Evolutionary conservation across 1,284 basidiomycete species (phyloP).

Genomic region (Hortiboletus rubellus): DNA sequence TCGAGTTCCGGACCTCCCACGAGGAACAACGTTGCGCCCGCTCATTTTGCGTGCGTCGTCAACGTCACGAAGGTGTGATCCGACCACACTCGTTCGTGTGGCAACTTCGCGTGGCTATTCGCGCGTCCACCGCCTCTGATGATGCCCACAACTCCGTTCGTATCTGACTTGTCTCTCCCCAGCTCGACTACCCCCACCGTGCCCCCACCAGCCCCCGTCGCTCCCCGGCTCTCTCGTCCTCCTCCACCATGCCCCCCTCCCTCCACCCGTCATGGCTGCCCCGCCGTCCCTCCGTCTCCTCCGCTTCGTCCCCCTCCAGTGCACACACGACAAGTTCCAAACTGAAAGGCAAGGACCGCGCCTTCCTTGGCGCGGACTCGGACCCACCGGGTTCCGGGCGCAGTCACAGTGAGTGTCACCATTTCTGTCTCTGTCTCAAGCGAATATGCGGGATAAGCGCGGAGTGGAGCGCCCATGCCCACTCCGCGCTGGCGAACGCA

Average conservation of each 20-base stretch:
- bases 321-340: not conserved
- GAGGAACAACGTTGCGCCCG: slow-evolving; percentile 6
- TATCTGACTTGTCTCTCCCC: slow-evolving; percentile 12
- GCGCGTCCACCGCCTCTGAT: slow-evolving; percentile 25
- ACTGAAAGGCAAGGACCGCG: slow-evolving; percentile 20
- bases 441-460: slow-evolving; percentile 2
- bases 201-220: slow-evolving; percentile 4
- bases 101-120: slow-evolving; percentile 16
- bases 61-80: slow-evolving; percentile 7
- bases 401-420: slow-evolving; percentile 16
- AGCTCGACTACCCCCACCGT: slow-evolving; percentile 17
- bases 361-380: slow-evolving; percentile 7
- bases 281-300: slow-evolving; percentile 20
- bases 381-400: slow-evolving; percentile 1
- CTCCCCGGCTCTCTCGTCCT: not conserved
- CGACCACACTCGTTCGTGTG: slow-evolving; percentile 5
- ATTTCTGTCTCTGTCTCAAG: not conserved
- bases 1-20: slow-evolving; percentile 12
- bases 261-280: slow-evolving; percentile 19
- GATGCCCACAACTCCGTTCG: not conserved
- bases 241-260: slow-evolving; percentile 13
- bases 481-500: slow-evolving; percentile 4
- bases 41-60: not conserved
- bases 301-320: not conserved
- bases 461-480: not conserved